A percentile compares a stretch with the other conserved stretches of the same genome.
Conservation (phyloP, 768 basidiomycete species). For the Cystoderma amianthinum region DNA sequence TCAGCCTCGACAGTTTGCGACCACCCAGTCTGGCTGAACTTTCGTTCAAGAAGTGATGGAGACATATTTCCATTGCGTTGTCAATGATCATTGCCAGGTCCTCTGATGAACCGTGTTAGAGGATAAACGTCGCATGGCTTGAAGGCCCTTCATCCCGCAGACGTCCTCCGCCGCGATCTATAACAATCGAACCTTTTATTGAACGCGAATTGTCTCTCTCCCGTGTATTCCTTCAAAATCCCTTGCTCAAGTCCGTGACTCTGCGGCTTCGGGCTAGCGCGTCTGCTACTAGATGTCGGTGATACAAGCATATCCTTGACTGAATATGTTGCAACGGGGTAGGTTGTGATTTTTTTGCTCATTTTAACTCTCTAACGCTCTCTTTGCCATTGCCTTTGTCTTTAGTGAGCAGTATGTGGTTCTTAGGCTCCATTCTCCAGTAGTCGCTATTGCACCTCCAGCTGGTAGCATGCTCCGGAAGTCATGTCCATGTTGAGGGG, state of each 20-base stretch:
- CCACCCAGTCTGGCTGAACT: slow-evolving; percentile 73
- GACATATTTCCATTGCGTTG: slow-evolving; percentile 94
- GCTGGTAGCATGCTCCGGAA: slow-evolving; percentile 97
- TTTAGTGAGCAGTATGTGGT: too few species aligned
- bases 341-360: slow-evolving; percentile 6
- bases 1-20: slow-evolving; percentile 88
- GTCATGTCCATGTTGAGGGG: slow-evolving; percentile 98
- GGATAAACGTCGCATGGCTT: slow-evolving; percentile 79
- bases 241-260: slow-evolving; percentile 19
- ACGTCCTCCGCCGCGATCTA: slow-evolving; percentile 92
- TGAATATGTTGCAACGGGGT: slow-evolving; percentile 95
- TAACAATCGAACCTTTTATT: slow-evolving; percentile 94
- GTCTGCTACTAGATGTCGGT: slow-evolving; percentile 67
- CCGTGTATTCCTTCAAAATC: background rate
- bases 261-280: slow-evolving; percentile 85
- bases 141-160: slow-evolving; percentile 92
- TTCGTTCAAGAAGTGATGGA: slow-evolving; percentile 73
- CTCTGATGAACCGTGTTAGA: slow-evolving; percentile 30
- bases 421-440: too few species aligned
- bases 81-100: slow-evolving; percentile 96
- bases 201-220: slow-evolving; percentile 75
- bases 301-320: slow-evolving; percentile 81
- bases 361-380: too few species aligned
- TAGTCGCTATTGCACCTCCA: too few species aligned
- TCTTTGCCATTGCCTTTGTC: too few species aligned